Evolutionary conservation across 306 rosid species (phyloP), one percentile per base, ranked within the genome.

Genomic region (Lathyrus oleraceus): DNA sequence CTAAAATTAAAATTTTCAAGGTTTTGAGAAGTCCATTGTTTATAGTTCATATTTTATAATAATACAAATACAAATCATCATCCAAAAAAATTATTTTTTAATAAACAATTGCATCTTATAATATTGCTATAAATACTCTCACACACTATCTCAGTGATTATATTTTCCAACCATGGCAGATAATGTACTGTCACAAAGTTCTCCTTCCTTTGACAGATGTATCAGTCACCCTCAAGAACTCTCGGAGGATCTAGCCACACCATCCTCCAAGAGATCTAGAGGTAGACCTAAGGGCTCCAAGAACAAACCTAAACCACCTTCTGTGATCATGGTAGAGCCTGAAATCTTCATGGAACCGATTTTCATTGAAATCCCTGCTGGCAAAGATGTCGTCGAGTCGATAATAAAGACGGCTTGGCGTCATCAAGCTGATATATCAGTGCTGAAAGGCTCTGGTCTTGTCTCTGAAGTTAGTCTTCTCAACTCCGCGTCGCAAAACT

Each of bases 401-500:
- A 40, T 40, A 10, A 40, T 10, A 10, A 40, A 40, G 45, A 40
- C 13, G n/a, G n/a, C 45, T 0, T 0, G 45, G 14, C 3, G 4
- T 40, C 14, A 40, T 40, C 14, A 40, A 40, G 45, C 45, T 40
- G 13, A 40, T 12, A 40, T 40, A 10, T 9, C 11, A 40, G 45
- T 40, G 45, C 2, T 40, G 1, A 10, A 5, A 40, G 14, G 81
- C 1, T 62, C 81, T 0, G 97, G 97, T 0, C 40, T 83, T 0
- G 76, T 88, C 4, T 78, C 90, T 1, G 82, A 77, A 11, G 83
- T 80, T 0, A 66, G 76, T 0, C 65, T 91, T 2, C 54, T 76
- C 2, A 78, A 64, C 25, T 72, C 86, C 0, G 1, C 66, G 6
- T 70, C 86, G 1, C 67, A 35, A 25, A 10, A 72, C 0, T 63